Base-by-base conservation (phyloP, 257 asterid species). In the Echites panduratus region DNA sequence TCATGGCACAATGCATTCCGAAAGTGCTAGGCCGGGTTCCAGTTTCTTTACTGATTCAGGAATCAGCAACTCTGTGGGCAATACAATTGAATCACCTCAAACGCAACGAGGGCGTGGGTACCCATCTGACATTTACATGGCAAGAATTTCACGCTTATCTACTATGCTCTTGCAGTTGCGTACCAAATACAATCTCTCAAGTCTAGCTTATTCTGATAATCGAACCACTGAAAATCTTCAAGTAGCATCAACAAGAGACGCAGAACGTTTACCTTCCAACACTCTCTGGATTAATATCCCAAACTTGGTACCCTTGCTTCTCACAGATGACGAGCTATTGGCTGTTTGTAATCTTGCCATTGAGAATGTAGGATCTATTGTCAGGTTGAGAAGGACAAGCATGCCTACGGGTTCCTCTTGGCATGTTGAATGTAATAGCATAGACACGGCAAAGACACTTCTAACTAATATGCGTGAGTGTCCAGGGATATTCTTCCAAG, bases 401-500 rank as follows among this genome's bases (percentile, higher is more conserved):
- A 63, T 72, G 77, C 81, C 86, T 49, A 71, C 68, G 64, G 84
- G 86, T 75, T 83, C 79, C 58, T 75, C 79, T 76, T 89, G 90
- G 91, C 74, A 82, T 80, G 88, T 86, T 41, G 96, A 87, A 74
- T 87, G 95, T 85, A 85, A 75, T 80, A 82, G 87, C 81, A 49
- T 78, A 67, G 87, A 82, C 61, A 45, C 88, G 49, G 96, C 96
- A 74, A 83, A 65, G 74, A 75, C 83, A 64, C 79, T 89, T 75
- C 62, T 79, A 40, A 85, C 76, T 81, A 84, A 79, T 77, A 73
- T 87, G 67, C 86, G 81, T 7, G 89, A 78, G 58, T 84, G 87
- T 75, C 90, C 92, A 56, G 89, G 83, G 65, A 77, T 73, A 71
- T 85, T 89, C 82, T 87, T 89, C 89, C 90, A 84, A 62, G 63